These are phyloP conservation scores for Nidularia sp. DNA, from an alignment of 768 basidiomycete genomes.

Conservation along the genomic window DNA sequence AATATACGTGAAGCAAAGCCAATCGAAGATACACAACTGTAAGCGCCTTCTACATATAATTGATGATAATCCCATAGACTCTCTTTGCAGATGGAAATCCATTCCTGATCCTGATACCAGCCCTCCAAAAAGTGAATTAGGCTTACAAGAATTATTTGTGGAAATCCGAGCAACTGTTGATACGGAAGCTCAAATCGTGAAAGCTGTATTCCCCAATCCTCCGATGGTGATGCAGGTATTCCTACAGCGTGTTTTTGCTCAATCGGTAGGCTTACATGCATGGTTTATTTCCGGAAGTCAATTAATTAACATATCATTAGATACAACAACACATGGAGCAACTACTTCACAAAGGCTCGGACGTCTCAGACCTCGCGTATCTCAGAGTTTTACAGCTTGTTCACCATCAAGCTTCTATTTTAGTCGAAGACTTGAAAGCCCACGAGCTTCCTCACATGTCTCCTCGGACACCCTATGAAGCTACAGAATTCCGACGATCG, in stretches of 20 bases:
- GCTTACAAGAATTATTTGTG: constrained; percentile 71
- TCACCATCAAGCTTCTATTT: constrained; percentile 68
- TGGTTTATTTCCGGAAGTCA: neutral
- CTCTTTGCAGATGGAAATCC: constrained; percentile 63
- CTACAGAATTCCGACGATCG: constrained; percentile 55
- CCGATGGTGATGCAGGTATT: constrained; percentile 97
- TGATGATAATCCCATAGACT: neutral
- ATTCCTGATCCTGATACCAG: constrained; percentile 77
- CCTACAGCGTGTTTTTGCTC: constrained; percentile 94
- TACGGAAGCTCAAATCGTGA: constrained; percentile 96
- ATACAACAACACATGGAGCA: constrained; percentile 97
- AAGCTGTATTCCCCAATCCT: constrained; percentile 97
- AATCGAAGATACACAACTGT: constrained; percentile 56
- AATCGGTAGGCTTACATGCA: constrained; percentile 60
- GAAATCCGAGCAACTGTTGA: constrained; percentile 91
- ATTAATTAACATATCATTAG: constrained; percentile 33
- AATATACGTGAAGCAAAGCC: constrained; percentile 66
- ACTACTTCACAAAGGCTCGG: constrained; percentile 69
- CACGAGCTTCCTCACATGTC: constrained; percentile 78
- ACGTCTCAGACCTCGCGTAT: constrained; percentile 85
- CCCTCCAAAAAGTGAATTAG: constrained; percentile 76
- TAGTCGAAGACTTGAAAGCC: constrained; percentile 89
- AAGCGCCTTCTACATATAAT: constrained; percentile 12
- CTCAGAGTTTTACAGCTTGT: constrained; percentile 87
- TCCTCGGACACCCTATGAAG: constrained; percentile 61